phyloP scores from a whole-genome alignment of 164 flowering plant species.

The Tinospora cordifolia region DNA sequence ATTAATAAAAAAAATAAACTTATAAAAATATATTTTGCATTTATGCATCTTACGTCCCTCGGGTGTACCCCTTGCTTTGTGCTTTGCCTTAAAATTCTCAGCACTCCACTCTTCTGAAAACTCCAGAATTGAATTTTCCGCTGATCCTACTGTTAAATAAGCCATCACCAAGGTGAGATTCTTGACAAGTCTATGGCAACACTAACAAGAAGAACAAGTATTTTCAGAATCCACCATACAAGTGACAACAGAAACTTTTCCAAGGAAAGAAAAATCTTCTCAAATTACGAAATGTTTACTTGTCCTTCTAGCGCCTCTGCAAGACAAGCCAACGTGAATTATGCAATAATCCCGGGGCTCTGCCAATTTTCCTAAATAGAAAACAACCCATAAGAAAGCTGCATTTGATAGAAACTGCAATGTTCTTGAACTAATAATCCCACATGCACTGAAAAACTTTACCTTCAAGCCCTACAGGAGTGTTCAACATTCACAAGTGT shows the following conservation, averaged over 20 bases:
- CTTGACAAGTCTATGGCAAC: conserved; percentile 58
- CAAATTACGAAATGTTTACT: conserved; percentile 25
- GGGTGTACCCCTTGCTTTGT: too few relatives aligned
- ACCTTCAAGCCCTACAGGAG: conserved; percentile 99
- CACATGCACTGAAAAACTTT: neutral
- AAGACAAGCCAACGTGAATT: conserved; percentile 99
- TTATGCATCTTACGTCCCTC: too few relatives aligned
- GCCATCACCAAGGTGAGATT: conserved; percentile 97
- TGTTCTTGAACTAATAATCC: neutral
- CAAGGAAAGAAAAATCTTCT: neutral
- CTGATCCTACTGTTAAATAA: conserved; percentile 95
- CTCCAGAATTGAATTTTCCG: conserved; percentile 84
- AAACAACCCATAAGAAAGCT: neutral
- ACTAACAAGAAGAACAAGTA: neutral
- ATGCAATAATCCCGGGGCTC: conserved; percentile 95
- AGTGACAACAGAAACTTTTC: neutral
- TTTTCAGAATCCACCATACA: neutral
- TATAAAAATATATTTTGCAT: too few relatives aligned
- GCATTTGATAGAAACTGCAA: neutral
- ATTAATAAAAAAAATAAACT: too few relatives aligned
- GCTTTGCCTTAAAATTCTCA: conserved; percentile 91
- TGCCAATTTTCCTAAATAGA: conserved; percentile 77
- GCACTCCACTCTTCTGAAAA: conserved; percentile 96
- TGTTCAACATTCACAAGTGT: conserved; percentile 83
- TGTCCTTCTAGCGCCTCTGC: conserved; percentile 99